A percentile compares a stretch with the other conserved stretches of the same genome.
Evolutionary conservation across 139 green algal species (phyloP).

Genomic region (Trebouxia sp.): DNA sequence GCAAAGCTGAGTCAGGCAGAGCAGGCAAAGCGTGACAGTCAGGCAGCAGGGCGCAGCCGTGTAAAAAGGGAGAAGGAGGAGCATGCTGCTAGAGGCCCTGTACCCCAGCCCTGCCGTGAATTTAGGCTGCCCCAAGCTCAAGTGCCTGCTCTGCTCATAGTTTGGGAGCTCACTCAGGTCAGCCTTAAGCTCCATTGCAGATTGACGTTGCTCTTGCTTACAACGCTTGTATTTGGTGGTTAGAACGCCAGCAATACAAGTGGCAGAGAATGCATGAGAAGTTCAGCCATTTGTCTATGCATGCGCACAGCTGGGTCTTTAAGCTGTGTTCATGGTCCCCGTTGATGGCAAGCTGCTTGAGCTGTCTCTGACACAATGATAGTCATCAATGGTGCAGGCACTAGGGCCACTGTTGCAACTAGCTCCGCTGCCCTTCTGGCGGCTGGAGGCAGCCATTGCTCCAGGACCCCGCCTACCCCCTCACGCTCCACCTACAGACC

Average conservation of each 20-base stretch:
- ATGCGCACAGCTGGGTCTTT: too few species aligned
- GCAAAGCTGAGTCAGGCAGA: conserved; percentile 19
- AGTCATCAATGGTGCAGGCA: conserved; percentile 42
- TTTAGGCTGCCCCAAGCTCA: conserved; percentile 53
- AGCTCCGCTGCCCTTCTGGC: conserved; percentile 64
- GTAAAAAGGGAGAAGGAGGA: conserved; percentile 38
- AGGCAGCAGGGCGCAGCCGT: background rate
- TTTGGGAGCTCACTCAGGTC: conserved; percentile 69
- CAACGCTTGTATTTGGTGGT: too few species aligned
- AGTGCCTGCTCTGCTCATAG: conserved; percentile 65
- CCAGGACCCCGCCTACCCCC: conserved; percentile 45
- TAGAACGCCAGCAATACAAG: background rate
- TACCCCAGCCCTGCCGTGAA: conserved; percentile 43
- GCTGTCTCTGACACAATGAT: too few species aligned
- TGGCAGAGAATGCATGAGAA: background rate
- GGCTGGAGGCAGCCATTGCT: conserved; percentile 74
- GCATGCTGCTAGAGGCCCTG: conserved; percentile 53
- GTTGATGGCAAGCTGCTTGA: too few species aligned
- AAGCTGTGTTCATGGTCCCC: too few species aligned
- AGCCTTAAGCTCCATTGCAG: too few species aligned
- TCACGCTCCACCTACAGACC: too few species aligned
- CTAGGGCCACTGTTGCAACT: conserved; percentile 71
- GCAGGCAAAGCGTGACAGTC: conserved; percentile 31
- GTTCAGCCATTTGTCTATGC: background rate
- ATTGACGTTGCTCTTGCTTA: background rate